Conservation (phyloP, 768 basidiomycete species). For the Asterophora parasitica region DNA sequence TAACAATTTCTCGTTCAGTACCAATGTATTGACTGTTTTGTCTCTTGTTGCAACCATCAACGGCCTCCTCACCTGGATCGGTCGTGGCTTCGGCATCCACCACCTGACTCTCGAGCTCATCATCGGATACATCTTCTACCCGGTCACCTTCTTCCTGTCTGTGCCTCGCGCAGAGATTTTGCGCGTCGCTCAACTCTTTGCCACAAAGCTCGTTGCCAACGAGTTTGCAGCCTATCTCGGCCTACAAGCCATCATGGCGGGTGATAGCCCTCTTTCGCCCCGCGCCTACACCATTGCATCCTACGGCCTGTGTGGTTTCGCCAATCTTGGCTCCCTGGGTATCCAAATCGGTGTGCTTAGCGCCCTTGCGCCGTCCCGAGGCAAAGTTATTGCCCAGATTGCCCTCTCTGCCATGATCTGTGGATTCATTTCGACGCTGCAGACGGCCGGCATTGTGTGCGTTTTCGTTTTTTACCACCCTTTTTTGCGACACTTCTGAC, state of each 20-base stretch:
- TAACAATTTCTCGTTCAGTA: slow-evolving; percentile 33
- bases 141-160: slow-evolving; percentile 75
- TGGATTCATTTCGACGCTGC: slow-evolving; percentile 33
- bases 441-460: slow-evolving; percentile 25
- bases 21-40: slow-evolving; percentile 82
- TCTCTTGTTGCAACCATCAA: slow-evolving; percentile 78
- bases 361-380: slow-evolving; percentile 47
- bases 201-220: slow-evolving; percentile 83
- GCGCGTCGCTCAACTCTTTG: slow-evolving; percentile 73
- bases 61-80: slow-evolving; percentile 85
- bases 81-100: slow-evolving; percentile 79
- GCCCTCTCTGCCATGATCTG: slow-evolving; percentile 49
- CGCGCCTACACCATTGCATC: slow-evolving; percentile 81
- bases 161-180: slow-evolving; percentile 82
- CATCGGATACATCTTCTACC: slow-evolving; percentile 85
- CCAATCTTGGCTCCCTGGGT: slow-evolving; percentile 81
- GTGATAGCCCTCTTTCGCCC: slow-evolving; percentile 51
- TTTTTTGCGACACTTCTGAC: slow-evolving; percentile 11
- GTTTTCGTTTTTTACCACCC: neutral
- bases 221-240: slow-evolving; percentile 77
- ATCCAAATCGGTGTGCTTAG: slow-evolving; percentile 63
- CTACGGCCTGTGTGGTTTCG: slow-evolving; percentile 89
- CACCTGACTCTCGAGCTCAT: slow-evolving; percentile 80
- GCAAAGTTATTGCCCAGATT: slow-evolving; percentile 64
- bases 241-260: slow-evolving; percentile 44